Evolutionary conservation across 192 early-diverging fungal species (phyloP).

Genomic region (Coemansia pectinata): DNA sequence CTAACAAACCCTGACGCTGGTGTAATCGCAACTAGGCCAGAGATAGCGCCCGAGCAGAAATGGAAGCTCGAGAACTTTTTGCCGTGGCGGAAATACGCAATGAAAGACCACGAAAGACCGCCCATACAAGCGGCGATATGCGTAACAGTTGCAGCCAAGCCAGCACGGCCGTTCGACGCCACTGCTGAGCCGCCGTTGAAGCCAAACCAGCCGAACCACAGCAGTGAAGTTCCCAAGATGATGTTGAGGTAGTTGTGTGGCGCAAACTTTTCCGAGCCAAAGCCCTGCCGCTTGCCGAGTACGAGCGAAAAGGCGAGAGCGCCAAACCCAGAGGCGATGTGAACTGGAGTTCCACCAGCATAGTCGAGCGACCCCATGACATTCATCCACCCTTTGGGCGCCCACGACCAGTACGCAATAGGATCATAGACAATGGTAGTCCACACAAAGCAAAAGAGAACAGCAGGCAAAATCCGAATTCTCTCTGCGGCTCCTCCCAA

Average conservation of each 20-base stretch:
- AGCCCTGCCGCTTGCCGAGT: slow-evolving; percentile 78
- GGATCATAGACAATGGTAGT: slow-evolving; percentile 90
- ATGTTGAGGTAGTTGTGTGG: slow-evolving; percentile 94
- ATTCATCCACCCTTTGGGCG: slow-evolving; percentile 79
- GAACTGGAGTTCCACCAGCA: slow-evolving; percentile 96
- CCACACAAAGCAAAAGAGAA: slow-evolving; percentile 94
- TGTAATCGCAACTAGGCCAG: slow-evolving; percentile 92
- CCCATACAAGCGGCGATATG: slow-evolving; percentile 83
- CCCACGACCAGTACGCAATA: slow-evolving; percentile 96
- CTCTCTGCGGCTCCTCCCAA: slow-evolving; percentile 91
- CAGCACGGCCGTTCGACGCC: slow-evolving; percentile 79
- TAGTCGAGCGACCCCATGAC: slow-evolving; percentile 88
- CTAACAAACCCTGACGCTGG: slow-evolving; percentile 88
- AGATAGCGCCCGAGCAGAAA: slow-evolving; percentile 92
- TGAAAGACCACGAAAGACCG: slow-evolving; percentile 79
- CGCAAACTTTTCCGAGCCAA: slow-evolving; percentile 69
- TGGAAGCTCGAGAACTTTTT: slow-evolving; percentile 86
- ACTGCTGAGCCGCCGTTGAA: slow-evolving; percentile 93
- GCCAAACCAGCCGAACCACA: slow-evolving; percentile 97
- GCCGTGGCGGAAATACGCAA: slow-evolving; percentile 75
- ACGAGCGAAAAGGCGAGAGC: slow-evolving; percentile 87
- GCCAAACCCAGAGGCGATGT: slow-evolving; percentile 87
- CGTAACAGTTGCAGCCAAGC: slow-evolving; percentile 81
- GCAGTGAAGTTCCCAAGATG: slow-evolving; percentile 81
- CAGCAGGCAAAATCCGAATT: slow-evolving; percentile 78